Evolutionary conservation across 2,329 filamentous ascomycete genomes (phyloP), one percentile per base, ranked within the genome.

Genomic region (Curvularia hawaiiensis): DNA sequence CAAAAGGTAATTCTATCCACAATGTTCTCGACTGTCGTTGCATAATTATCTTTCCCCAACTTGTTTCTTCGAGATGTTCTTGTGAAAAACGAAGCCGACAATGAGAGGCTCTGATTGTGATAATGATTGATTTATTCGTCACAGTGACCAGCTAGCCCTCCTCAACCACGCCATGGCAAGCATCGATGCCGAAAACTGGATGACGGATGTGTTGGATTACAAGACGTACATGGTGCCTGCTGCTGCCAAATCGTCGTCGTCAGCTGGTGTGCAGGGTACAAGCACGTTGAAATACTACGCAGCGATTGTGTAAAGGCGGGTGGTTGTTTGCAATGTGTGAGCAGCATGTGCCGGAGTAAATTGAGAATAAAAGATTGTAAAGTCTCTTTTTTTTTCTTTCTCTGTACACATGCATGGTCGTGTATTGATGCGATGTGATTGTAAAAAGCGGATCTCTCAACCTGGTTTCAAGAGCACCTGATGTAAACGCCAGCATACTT

Each of bases 121-220:
- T 20, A 50, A 56, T 41, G 43, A 54, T 58, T 64, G 43, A 54
- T 58, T 64, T 52, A 53, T 62, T 16, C 18, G 11, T 26, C n/a
- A 48, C 51, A 64, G 61, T 58, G 61, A 64, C 41, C 61, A 60
- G 39, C 58, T 65, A 41, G 61, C 63, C 18, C 59, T 62, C 24
- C 45, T 65, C 33, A 64, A 55, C 16, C 59, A 65, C 50, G 53
- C 56, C 20, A 60, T 65, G 61, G 55, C 61, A 8, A 62, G 52
- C 44, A 66, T 66, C 39, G 54, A 61, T 48, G 54, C 58, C 9
- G 61, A 64, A 18, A 60, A 59, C 18, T 66, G 61, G 59, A 65
- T 65, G 59, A 62, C 63, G 1, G 59, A 65, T 47, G 54, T 63
- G 3, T 44, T 62, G n/a, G 51, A 64, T 38, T 65, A 62, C 55